Base-by-base conservation (phyloP, 1,284 basidiomycete species). In the Papiliotrema nemorosa region DNA sequence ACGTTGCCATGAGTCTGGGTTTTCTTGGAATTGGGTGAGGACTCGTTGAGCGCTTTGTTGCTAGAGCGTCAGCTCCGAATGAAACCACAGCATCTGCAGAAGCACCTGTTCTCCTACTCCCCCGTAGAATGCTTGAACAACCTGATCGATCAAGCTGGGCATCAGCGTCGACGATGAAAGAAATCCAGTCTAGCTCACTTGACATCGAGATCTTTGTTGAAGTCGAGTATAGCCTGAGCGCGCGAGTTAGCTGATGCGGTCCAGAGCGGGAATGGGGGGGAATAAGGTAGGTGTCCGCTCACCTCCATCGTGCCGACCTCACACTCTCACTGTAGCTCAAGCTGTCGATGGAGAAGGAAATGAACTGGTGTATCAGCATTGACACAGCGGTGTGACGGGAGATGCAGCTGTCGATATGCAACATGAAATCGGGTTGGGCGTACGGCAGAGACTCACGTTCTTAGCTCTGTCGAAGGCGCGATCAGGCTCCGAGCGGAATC, bases 1-100 rank as follows among this genome's bases (percentile, higher is more conserved):
- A 69, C 90, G 83, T 60, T 94, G 93, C 96, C 96, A 99, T 41
- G 92, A 85, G 55, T 98, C 96, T n/a, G 90, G 88, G 74, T 91
- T 82, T 60, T 98, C 96, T 75, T 98, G 92, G 69, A 99, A 90
- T 73, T 96, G 92, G 10, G 92, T 93, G 58, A 97, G 81, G 52
- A 89, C 81, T 69, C 87, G 85, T 73, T 94, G 91, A 20, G 91
- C 90, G 70, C 85, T 75, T 83, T 89, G 86, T 86, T 90, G 90
- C 90, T 96, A 67, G n/a, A 24, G 20, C n/a, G 21, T 35, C 20
- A 40, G 37, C 37, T 9, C 27, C 37, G 27, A 20, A 16, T 34
- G 5, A 3, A 16, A 4, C 21, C 26, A 16, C 21, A 24, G 40
- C 6, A 18, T 6, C n/a, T 44, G 21, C 29, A 35, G 70, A 82